A percentile compares a stretch with the other conserved stretches of the same genome.
Conservation (phyloP, 495 filamentous ascomycete genomes). For the Neurospora sp. region DNA sequence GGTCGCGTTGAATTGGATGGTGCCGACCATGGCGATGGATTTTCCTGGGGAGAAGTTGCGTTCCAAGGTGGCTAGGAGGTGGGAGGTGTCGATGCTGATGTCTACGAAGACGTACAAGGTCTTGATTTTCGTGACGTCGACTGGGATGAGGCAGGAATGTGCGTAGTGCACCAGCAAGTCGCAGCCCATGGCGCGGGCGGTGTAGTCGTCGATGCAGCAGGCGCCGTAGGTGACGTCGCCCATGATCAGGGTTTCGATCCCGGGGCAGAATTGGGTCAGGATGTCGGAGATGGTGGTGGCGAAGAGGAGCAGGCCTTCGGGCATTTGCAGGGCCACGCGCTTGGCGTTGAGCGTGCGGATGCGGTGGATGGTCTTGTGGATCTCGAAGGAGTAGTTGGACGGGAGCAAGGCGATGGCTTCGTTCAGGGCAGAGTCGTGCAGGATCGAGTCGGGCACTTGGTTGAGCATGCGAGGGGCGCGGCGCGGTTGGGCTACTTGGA, state of each 20-base stretch:
- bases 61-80: conserved; percentile 78
- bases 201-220: conserved; percentile 98
- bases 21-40: conserved; percentile 85
- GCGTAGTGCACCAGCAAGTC: conserved; percentile 96
- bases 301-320: conserved; percentile 89
- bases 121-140: conserved; percentile 89
- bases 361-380: conserved; percentile 94
- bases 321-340: conserved; percentile 87
- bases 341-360: conserved; percentile 69
- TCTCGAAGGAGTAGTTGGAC: conserved; percentile 93
- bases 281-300: conserved; percentile 98
- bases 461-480: conserved; percentile 69
- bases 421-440: conserved; percentile 79
- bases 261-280: conserved; percentile 85
- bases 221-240: conserved; percentile 98
- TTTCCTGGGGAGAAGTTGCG: conserved; percentile 78
- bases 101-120: conserved; percentile 97
- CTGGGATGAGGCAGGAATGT: conserved; percentile 90
- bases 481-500: conserved; percentile 53
- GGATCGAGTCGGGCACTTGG: conserved; percentile 78
- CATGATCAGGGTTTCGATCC: conserved; percentile 90
- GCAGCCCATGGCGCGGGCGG: conserved; percentile 84
- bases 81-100: conserved; percentile 84
- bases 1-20: conserved; percentile 97
- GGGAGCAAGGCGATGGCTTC: conserved; percentile 81